Evolutionary conservation across 495 filamentous ascomycete species (phyloP).

Genomic region (Aspergillus incahuasiensis): DNA sequence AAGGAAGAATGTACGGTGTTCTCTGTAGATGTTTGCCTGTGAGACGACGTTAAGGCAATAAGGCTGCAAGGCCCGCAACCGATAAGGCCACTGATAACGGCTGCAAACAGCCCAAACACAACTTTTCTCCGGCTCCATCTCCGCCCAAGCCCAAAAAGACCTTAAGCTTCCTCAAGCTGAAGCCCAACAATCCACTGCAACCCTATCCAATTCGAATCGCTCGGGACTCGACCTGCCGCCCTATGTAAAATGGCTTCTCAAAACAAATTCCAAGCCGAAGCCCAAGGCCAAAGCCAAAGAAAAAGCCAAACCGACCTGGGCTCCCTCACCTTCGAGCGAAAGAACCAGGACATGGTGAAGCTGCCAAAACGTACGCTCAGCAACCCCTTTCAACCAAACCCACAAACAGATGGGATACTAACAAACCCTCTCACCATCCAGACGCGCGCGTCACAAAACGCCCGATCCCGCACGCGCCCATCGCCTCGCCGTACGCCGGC

Average conservation of each 20-base stretch:
- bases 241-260: neutral
- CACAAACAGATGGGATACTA: neutral
- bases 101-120: constrained; percentile 2
- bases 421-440: no score
- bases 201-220: neutral
- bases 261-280: neutral
- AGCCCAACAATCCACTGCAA: neutral
- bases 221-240: no score
- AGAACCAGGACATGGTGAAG: constrained; percentile 35
- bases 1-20: no score
- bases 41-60: neutral
- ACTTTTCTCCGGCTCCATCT: neutral
- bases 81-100: neutral
- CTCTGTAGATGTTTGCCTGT: no score
- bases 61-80: neutral
- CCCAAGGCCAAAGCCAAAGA: no score
- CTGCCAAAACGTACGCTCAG: constrained; percentile 33
- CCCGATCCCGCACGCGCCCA: constrained; percentile 65
- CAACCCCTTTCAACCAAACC: neutral
- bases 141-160: neutral
- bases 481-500: constrained; percentile 53
- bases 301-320: no score
- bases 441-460: constrained; percentile 56
- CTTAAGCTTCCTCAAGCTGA: neutral
- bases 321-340: constrained; percentile 40